Conservation (phyloP, 2,329 filamentous ascomycete species). For the Verticillium albo-atrum region DNA sequence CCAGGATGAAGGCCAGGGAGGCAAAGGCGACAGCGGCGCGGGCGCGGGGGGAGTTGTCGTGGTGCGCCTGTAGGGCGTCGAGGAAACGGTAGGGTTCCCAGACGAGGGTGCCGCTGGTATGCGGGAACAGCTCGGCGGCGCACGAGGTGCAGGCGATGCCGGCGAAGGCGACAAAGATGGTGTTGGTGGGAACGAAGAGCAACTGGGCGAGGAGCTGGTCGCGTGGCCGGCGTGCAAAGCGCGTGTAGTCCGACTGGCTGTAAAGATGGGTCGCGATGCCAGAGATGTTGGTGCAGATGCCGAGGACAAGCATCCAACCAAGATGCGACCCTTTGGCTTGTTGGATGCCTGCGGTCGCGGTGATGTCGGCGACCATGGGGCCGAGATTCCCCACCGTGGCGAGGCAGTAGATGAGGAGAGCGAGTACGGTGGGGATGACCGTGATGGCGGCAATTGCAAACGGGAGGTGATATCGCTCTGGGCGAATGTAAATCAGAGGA, state of each 20-base stretch:
- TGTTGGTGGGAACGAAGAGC: conserved; percentile 19
- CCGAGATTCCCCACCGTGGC: conserved; percentile 19
- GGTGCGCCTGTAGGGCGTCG: conserved; percentile 14
- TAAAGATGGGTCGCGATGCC: conserved; percentile 22
- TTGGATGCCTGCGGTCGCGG: conserved; percentile 12
- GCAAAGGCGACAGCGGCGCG: conserved; percentile 15
- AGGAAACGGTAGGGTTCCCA: conserved; percentile 23
- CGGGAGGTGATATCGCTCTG: conserved; percentile 18
- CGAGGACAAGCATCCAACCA: conserved; percentile 21
- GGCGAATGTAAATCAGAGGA: conserved; percentile 19
- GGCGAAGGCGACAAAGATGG: conserved; percentile 19
- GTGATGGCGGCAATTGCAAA: conserved; percentile 17
- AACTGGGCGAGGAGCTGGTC: conserved; percentile 22
- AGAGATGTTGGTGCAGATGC: conserved; percentile 21
- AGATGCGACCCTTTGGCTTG: conserved; percentile 13
- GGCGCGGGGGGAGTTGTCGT: conserved; percentile 5
- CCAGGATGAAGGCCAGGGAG: conserved; percentile 14
- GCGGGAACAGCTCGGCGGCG: conserved; percentile 18
- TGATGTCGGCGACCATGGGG: conserved; percentile 17
- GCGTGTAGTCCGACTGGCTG: conserved; percentile 23
- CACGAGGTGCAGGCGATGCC: conserved; percentile 24
- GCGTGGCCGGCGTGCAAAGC: conserved; percentile 21
- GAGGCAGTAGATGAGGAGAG: conserved; percentile 22
- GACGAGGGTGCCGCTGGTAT: conserved; percentile 15
- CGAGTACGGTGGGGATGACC: conserved; percentile 21